Base-by-base conservation (phyloP, 192 early-diverging fungal species). In the Coemansia sp. region DNA sequence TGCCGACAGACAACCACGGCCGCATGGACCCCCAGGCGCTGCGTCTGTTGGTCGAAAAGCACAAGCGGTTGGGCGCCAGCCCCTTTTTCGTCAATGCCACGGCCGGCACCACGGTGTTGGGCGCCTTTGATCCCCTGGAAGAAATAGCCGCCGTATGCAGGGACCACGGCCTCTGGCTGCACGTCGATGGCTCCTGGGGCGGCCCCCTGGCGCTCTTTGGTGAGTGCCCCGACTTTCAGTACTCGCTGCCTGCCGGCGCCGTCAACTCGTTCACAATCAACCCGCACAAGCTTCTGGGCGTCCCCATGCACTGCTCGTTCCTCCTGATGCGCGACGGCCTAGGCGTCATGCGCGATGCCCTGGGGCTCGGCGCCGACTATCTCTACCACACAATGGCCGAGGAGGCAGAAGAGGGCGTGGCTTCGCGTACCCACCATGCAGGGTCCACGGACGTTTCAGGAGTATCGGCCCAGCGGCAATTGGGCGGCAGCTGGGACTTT, bases 31-130 rank as follows among this genome's bases (percentile, higher is more conserved):
- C 75, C 5, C 47, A 51, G 11, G 70, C 74, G 50, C 54, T 90
- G 36, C 81, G 84, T 55, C 57, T 41, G 1, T 24, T 80, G 32
- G 67, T 88, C 13, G 55, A 60, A 14, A 41, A 48, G 9, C 63
- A 73, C 0, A 35, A 79, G 3, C 62, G 50, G 6, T 14, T 49
- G 1, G 84, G 78, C 14, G 78, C 78, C 7, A 68, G 69, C 9
- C 90, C 90, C 13, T 90, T 89, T 46, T 90, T 91, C 53, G 81
- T 93, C 58, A 88, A 87, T 58, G 84, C 83, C 8, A 93, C 90
- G 0, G 81, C 86, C 32, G 90, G 90, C 28, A 93, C 90, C 3
- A 93, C 88, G 3, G 89, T 93, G 13, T 62, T 93, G 50, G 85
- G 88, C 11, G 82, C 90, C 0, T 91, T 87, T 61, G 90, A 93